Evolutionary conservation across 2,329 filamentous ascomycete genomes (phyloP).

Genomic region (Fusarium penzigii): DNA sequence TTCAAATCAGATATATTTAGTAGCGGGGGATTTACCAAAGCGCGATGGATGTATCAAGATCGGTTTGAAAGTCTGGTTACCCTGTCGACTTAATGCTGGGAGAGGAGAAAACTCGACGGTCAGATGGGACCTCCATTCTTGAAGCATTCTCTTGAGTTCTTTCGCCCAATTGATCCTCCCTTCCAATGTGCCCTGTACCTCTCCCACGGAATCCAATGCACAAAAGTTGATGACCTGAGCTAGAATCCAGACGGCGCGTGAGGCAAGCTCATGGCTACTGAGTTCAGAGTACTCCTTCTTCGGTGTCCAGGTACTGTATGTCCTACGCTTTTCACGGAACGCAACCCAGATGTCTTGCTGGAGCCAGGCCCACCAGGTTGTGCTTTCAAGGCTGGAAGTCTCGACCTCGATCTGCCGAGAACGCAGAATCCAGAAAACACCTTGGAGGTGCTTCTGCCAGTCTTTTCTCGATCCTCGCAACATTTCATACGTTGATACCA

Average conservation of each 20-base stretch:
- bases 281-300: conserved; percentile 49
- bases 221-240: conserved; percentile 60
- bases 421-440: conserved; percentile 67
- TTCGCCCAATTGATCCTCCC: conserved; percentile 13
- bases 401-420: conserved; percentile 62
- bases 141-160: conserved; percentile 20
- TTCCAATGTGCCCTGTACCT: conserved; percentile 4
- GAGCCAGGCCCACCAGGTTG: conserved; percentile 68
- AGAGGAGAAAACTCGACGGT: conserved; percentile 43
- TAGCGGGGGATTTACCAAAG: conserved; percentile 22
- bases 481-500: conserved; percentile 68
- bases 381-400: conserved; percentile 54
- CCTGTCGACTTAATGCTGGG: conserved; percentile 29
- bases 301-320: conserved; percentile 60
- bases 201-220: conserved; percentile 3
- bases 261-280: conserved; percentile 54
- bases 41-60: conserved; percentile 52
- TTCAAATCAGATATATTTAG: neutral
- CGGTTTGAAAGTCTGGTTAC: conserved; percentile 40
- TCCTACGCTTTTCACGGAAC: conserved; percentile 57
- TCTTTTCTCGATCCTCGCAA: conserved; percentile 50
- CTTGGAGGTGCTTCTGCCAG: conserved; percentile 65
- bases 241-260: conserved; percentile 54
- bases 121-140: conserved; percentile 34
- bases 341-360: conserved; percentile 68